Evolutionary conservation across 2,329 filamentous ascomycete genomes (phyloP).

Genomic region (Sphaerostilbella broomeana): DNA sequence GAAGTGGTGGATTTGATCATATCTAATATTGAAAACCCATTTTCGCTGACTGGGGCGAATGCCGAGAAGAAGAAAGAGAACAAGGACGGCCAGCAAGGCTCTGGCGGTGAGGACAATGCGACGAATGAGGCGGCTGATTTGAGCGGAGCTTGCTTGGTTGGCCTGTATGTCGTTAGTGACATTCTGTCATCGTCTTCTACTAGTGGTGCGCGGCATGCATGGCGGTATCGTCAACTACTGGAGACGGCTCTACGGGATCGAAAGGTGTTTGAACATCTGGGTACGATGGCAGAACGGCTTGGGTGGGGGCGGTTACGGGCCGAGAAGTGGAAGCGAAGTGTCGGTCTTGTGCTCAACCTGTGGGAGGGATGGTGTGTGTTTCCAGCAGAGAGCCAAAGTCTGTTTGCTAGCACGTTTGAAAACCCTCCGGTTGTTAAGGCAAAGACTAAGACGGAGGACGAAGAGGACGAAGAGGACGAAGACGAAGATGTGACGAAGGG

Average conservation of each 20-base stretch:
- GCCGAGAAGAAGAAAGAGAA: slow-evolving; percentile 41
- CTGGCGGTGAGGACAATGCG: slow-evolving; percentile 30
- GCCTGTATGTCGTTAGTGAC: slow-evolving; percentile 70
- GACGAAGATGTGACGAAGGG: slow-evolving; percentile 20
- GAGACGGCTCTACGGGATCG: slow-evolving; percentile 63
- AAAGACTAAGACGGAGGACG: slow-evolving; percentile 25
- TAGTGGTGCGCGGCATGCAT: slow-evolving; percentile 73
- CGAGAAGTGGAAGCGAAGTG: slow-evolving; percentile 77
- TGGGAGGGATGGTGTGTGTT: slow-evolving; percentile 73
- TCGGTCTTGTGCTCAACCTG: slow-evolving; percentile 60
- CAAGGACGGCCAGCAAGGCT: slow-evolving; percentile 23
- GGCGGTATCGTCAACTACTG: slow-evolving; percentile 78
- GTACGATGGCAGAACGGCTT: slow-evolving; percentile 62
- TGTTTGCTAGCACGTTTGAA: slow-evolving; percentile 64
- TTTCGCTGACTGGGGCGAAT: slow-evolving; percentile 66
- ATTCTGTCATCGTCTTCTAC: slow-evolving; percentile 72
- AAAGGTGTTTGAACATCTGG: slow-evolving; percentile 68
- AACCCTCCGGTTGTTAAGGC: slow-evolving; percentile 49
- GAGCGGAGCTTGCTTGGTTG: slow-evolving; percentile 70
- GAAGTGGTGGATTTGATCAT: slow-evolving; percentile 89
- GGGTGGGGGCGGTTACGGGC: slow-evolving; percentile 75
- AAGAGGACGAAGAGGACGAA: too few relatives aligned
- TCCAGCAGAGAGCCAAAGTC: slow-evolving; percentile 63
- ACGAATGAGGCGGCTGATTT: slow-evolving; percentile 49
- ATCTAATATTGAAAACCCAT: slow-evolving; percentile 71